phyloP scores from a whole-genome alignment of 2,329 filamentous ascomycete species.

The Pezicula carpinea region DNA sequence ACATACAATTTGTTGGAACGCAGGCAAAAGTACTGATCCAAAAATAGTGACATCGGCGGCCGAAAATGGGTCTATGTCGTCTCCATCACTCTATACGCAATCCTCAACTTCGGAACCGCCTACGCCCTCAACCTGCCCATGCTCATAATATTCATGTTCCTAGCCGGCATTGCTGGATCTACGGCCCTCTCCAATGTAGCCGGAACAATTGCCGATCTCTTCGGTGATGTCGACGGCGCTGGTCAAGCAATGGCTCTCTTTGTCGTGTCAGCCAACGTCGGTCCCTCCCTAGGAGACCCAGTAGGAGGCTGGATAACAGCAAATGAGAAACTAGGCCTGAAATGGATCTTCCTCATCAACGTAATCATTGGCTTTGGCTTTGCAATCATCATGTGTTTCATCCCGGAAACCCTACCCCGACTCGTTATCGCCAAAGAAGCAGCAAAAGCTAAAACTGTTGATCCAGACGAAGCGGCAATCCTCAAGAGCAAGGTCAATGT shows the following conservation, averaged over 20 bases:
- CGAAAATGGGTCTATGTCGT: conserved; percentile 40
- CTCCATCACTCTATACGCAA: conserved; percentile 44
- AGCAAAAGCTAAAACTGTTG: conserved; percentile 26
- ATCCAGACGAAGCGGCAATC: conserved; percentile 28
- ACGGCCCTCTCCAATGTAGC: conserved; percentile 51
- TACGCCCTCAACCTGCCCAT: conserved; percentile 42
- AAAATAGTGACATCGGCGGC: conserved; percentile 34
- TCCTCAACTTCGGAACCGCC: conserved; percentile 41
- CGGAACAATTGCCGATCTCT: conserved; percentile 52
- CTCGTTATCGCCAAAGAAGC: conserved; percentile 33
- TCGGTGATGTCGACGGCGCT: conserved; percentile 36
- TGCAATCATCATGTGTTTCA: conserved; percentile 24
- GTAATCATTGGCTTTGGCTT: conserved; percentile 35
- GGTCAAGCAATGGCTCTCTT: conserved; percentile 41
- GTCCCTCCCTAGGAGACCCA: conserved; percentile 34
- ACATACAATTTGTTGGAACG: no score
- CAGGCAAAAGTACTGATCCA: conserved; percentile 1
- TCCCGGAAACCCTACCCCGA: conserved; percentile 36
- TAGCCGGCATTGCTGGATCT: conserved; percentile 54
- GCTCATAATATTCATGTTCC: conserved; percentile 56
- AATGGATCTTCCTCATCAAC: conserved; percentile 38
- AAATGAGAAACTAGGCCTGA: conserved; percentile 31
- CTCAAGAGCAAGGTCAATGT: conserved; percentile 32
- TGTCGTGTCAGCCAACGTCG: conserved; percentile 35
- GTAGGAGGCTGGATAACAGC: conserved; percentile 35